Conservation (phyloP, 1,284 basidiomycete species). For the Limonomyces culmigenus region DNA sequence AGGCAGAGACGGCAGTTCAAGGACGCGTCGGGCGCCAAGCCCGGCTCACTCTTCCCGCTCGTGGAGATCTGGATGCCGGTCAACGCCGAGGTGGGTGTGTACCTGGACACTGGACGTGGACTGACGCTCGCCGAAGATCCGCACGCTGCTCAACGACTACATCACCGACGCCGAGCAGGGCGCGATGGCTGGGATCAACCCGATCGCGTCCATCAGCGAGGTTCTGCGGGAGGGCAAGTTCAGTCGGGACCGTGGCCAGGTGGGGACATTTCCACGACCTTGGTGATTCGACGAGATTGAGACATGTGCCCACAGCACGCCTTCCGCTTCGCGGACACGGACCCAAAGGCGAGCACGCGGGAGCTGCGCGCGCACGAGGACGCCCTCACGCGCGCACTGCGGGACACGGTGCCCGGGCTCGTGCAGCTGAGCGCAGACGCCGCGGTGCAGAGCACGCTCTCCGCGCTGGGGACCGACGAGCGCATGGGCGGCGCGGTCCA, state of each 20-base stretch:
- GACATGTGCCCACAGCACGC: conserved; percentile 35
- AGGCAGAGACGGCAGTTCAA: conserved; percentile 72
- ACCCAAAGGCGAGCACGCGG: conserved; percentile 52
- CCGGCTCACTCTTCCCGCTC: conserved; percentile 60
- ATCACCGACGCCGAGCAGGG: conserved; percentile 79
- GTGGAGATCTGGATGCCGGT: conserved; percentile 87
- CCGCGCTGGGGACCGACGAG: conserved; percentile 50
- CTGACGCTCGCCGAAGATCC: too few relatives aligned
- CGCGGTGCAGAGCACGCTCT: conserved; percentile 40
- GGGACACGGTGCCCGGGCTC: conserved; percentile 87
- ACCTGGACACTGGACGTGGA: conserved; percentile 2
- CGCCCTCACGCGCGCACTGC: conserved; percentile 69
- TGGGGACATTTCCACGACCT: conserved; percentile 13
- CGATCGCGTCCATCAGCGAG: conserved; percentile 88
- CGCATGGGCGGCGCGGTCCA: conserved; percentile 52
- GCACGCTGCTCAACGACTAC: conserved; percentile 81
- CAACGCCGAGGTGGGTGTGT: conserved; percentile 59
- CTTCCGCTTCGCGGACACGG: conserved; percentile 85
- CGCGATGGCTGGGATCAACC: conserved; percentile 61
- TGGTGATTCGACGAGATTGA: neutral
- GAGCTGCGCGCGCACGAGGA: conserved; percentile 70
- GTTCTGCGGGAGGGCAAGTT: conserved; percentile 76
- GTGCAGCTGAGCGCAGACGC: conserved; percentile 56
- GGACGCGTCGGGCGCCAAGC: conserved; percentile 63
- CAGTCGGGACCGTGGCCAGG: conserved; percentile 66